Evolutionary conservation across 108 stramenopile genomes (phyloP).

Genomic region (Cylindrotheca closterium): DNA sequence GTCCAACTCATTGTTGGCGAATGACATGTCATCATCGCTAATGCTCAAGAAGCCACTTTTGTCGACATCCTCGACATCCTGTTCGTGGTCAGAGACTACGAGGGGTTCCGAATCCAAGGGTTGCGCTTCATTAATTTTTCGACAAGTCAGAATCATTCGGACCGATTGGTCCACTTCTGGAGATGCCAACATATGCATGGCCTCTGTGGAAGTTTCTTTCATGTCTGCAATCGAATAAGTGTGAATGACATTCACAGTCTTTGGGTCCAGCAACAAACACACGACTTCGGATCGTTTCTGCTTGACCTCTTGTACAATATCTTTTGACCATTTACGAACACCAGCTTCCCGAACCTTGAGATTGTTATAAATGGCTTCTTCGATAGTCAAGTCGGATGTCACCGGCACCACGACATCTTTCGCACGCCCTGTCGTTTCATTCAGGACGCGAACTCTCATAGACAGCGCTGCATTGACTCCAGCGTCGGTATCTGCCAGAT

Average conservation of each 20-base stretch:
- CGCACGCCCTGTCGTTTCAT: constrained; percentile 10
- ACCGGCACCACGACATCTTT: constrained; percentile 33
- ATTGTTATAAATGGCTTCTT: constrained; percentile 28
- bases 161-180: too few relatives aligned
- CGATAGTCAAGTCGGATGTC: constrained; percentile 13
- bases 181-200: too few relatives aligned
- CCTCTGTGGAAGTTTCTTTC: constrained; percentile 18
- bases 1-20: too few relatives aligned
- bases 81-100: too few relatives aligned
- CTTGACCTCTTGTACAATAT: constrained; percentile 19
- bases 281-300: constrained; percentile 17
- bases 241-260: constrained; percentile 4
- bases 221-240: constrained; percentile 27
- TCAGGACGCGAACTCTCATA: constrained; percentile 27
- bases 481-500: too few relatives aligned
- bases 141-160: too few relatives aligned
- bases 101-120: too few relatives aligned
- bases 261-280: constrained; percentile 26
- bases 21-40: too few relatives aligned
- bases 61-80: too few relatives aligned
- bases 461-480: too few relatives aligned
- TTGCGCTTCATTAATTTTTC: too few relatives aligned
- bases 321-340: constrained; percentile 27
- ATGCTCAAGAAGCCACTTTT: too few relatives aligned
- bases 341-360: constrained; percentile 22